A percentile compares a stretch with the other conserved stretches of the same genome.
Evolutionary conservation across 2,329 filamentous ascomycete genomes (phyloP).

Genomic region (Nigrospora osmanthi): DNA sequence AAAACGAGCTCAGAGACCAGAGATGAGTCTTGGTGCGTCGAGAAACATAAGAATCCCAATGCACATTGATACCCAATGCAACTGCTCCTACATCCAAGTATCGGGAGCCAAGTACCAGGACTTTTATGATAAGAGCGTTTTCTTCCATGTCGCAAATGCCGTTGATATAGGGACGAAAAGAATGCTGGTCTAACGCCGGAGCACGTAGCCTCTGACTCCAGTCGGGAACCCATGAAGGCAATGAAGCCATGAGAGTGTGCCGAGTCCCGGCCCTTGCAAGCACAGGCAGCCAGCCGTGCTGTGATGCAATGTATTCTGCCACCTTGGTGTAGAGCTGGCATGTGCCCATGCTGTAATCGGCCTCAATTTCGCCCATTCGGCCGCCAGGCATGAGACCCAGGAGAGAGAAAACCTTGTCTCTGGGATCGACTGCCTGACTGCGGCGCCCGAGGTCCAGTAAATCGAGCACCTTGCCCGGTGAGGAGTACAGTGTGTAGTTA

Average conservation of each 20-base stretch:
- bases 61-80: too few relatives aligned
- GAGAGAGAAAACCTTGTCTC: conserved; percentile 7
- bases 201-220: background rate
- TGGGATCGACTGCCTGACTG: conserved; percentile 1
- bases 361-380: background rate
- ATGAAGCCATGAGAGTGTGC: background rate
- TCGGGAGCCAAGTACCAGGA: background rate
- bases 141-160: background rate
- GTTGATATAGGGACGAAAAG: background rate
- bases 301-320: background rate
- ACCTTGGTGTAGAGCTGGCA: conserved; percentile 3
- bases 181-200: too few relatives aligned
- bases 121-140: background rate
- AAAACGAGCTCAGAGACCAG: too few relatives aligned
- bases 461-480: background rate
- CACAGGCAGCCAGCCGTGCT: conserved; percentile 1
- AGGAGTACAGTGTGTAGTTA: background rate
- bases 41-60: too few relatives aligned
- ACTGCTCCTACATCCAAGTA: too few relatives aligned
- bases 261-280: background rate
- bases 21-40: too few relatives aligned
- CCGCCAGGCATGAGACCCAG: conserved; percentile 3
- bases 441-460: background rate
- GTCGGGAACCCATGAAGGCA: conserved; percentile 7
- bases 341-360: conserved; percentile 3